Conservation (phyloP, 306 rosid genomes). For the Rubus idaeus region DNA sequence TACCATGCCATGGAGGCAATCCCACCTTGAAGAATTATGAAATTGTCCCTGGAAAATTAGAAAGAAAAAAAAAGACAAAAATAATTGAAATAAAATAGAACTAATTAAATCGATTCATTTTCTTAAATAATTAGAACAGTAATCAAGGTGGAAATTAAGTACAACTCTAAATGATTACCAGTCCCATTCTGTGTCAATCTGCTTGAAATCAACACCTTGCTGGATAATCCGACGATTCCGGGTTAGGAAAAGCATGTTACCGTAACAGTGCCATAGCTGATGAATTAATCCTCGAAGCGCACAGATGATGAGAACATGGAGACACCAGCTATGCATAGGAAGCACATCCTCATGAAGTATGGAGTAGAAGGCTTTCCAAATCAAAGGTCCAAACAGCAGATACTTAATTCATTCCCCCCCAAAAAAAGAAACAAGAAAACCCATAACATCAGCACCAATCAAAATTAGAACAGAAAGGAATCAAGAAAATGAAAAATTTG, state of each 20-base stretch:
- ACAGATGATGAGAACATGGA: conserved; percentile 55
- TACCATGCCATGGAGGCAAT: conserved; percentile 46
- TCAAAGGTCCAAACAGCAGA: conserved; percentile 63
- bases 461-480: not conserved
- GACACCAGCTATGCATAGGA: conserved; percentile 50
- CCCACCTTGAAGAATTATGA: conserved; percentile 70
- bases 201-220: conserved; percentile 81
- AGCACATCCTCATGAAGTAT: conserved; percentile 41
- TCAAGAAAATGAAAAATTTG: not conserved
- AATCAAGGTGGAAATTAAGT: not conserved
- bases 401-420: conserved; percentile 35
- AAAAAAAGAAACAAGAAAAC: not conserved
- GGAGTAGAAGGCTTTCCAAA: conserved; percentile 52
- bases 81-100: not conserved
- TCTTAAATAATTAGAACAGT: not conserved
- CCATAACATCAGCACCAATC: not conserved
- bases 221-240: conserved; percentile 54
- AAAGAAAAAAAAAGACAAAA: not conserved
- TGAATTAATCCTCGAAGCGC: conserved; percentile 46
- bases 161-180: conserved; percentile 44
- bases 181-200: conserved; percentile 84
- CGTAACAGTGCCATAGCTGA: conserved; percentile 45
- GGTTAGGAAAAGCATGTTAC: conserved; percentile 67
- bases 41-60: conserved; percentile 65
- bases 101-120: not conserved